These are phyloP conservation scores for Boletus vinaceobasis DNA, from an alignment of 768 basidiomycete species.

Conservation along the genomic window DNA sequence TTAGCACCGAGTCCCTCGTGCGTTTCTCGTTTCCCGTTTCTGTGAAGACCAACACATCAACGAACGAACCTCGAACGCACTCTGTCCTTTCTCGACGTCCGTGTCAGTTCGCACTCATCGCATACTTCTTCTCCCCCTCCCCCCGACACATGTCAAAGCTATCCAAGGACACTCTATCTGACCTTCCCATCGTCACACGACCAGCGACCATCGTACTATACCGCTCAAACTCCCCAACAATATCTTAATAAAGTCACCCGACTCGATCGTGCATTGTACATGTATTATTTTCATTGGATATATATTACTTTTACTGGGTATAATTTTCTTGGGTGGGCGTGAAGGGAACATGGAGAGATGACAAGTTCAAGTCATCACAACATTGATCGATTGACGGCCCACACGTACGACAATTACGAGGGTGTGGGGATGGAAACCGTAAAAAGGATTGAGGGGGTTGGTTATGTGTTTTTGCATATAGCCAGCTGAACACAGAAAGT, in stretches of 20 bases:
- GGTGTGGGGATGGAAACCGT: neutral
- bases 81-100: neutral
- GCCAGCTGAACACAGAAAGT: conserved; percentile 9
- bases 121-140: too few species aligned
- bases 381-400: neutral
- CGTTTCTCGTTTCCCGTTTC: too few species aligned
- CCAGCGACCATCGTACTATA: neutral
- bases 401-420: neutral
- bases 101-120: neutral
- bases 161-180: neutral
- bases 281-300: neutral
- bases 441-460: conserved; percentile 8
- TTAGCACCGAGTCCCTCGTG: too few species aligned
- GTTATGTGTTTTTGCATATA: conserved; percentile 14
- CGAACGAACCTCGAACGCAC: neutral
- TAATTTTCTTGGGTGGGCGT: neutral
- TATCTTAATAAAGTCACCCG: neutral
- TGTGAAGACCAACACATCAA: neutral
- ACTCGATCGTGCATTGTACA: neutral
- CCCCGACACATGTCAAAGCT: neutral
- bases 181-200: neutral
- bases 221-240: neutral
- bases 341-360: neutral
- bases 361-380: neutral
- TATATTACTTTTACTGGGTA: conserved; percentile 6